A percentile compares a stretch with the other conserved stretches of the same genome.
These are phyloP conservation scores for Flaveria ramosissima DNA, from an alignment of 129 eudicot genomes.

Conservation along the genomic window DNA sequence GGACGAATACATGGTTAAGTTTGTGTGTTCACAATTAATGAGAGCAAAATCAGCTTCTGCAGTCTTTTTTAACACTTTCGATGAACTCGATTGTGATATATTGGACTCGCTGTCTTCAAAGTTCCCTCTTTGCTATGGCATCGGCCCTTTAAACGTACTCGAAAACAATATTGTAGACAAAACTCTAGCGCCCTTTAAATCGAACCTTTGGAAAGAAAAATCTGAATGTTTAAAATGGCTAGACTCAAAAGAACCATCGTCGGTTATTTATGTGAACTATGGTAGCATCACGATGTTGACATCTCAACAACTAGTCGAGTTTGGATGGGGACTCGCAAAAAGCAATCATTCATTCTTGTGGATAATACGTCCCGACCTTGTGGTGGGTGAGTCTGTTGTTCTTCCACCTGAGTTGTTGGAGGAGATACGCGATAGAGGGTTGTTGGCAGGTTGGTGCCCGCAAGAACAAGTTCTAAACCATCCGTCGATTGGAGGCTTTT, in stretches of 20 bases:
- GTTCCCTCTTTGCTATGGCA: conserved; percentile 35
- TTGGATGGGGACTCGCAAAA: conserved; percentile 37
- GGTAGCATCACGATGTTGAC: conserved; percentile 41
- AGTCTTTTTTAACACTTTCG: conserved; percentile 51
- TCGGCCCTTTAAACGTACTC: conserved; percentile 50
- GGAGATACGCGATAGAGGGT: conserved; percentile 18
- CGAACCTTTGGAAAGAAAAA: conserved; percentile 64
- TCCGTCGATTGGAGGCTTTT: conserved; percentile 27
- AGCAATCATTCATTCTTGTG: conserved; percentile 30
- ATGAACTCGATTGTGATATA: conserved; percentile 44
- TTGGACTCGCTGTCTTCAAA: conserved; percentile 28
- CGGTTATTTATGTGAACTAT: conserved; percentile 36
- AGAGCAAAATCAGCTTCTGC: conserved; percentile 34
- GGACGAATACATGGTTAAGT: conserved; percentile 43
- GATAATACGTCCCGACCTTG: conserved; percentile 30
- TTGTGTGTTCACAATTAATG: conserved; percentile 16
- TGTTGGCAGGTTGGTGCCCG: conserved; percentile 35
- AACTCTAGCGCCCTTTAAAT: conserved; percentile 29
- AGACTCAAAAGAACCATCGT: conserved; percentile 26
- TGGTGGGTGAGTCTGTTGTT: conserved; percentile 21
- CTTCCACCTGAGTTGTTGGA: conserved; percentile 28
- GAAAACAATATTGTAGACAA: conserved; percentile 30
- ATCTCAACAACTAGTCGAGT: conserved; percentile 33
- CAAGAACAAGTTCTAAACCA: conserved; percentile 38
- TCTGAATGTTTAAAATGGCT: conserved; percentile 52